These are phyloP conservation scores for Hypoxylon sp. DNA, from an alignment of 2,329 filamentous ascomycete species.

Conservation along the genomic window DNA sequence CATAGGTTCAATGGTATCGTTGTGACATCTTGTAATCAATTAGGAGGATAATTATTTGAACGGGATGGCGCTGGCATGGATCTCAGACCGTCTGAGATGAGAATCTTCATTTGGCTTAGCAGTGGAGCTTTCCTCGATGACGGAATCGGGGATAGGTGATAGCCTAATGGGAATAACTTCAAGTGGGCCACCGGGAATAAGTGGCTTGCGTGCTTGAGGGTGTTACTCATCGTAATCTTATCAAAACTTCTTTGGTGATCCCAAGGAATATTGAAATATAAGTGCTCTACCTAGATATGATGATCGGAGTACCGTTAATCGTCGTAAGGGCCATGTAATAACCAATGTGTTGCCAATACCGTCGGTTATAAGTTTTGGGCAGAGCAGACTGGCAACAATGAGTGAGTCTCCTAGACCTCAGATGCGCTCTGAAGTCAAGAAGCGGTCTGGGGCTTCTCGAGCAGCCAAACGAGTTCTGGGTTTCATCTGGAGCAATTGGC, in stretches of 20 bases:
- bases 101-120: constrained; percentile 27
- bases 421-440: constrained; percentile 21
- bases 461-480: constrained; percentile 37
- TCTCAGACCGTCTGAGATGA: not conserved
- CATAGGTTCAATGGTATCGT: not conserved
- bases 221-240: constrained; percentile 31
- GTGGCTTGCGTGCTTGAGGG: constrained; percentile 20
- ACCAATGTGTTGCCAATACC: constrained; percentile 8
- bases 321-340: not conserved
- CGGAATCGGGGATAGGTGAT: constrained; percentile 39
- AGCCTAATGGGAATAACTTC: constrained; percentile 36
- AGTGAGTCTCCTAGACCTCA: constrained; percentile 3
- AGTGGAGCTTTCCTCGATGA: constrained; percentile 28
- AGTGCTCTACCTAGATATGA: constrained; percentile 1
- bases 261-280: constrained; percentile 8
- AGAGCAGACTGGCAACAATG: constrained; percentile 21
- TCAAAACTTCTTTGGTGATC: constrained; percentile 15
- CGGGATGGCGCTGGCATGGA: not conserved
- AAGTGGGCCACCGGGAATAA: constrained; percentile 27
- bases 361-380: constrained; percentile 10
- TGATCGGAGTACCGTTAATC: constrained; percentile 7
- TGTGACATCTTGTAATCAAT: not conserved
- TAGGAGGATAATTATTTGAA: not conserved
- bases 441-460: constrained; percentile 3
- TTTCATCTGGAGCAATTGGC: constrained; percentile 53